Evolutionary conservation across 2,329 filamentous ascomycete species (phyloP), one percentile per base, ranked within the genome.

Genomic region (Neonectria hederae): DNA sequence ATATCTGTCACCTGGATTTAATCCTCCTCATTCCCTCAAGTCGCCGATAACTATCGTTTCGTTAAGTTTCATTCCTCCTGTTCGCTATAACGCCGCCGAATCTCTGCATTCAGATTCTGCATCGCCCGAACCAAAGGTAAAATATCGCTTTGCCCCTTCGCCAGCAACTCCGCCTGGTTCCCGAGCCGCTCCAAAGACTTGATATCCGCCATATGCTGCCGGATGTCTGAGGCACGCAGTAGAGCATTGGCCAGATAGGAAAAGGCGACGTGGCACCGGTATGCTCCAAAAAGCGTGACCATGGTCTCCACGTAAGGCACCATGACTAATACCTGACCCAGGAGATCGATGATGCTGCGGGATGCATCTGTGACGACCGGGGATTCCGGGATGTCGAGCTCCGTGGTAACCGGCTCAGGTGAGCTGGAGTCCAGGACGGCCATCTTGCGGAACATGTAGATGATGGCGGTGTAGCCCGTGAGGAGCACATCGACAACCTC

Each of bases 401-500:
- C 74, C 6, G 70, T 74, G 26, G 66, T 59, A 14, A 74, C 68
- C 4, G 72, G 73, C 2, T 62, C 62, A 1, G 74, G 75, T 4
- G 73, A 75, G n/a, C 59, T 72, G 1, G 71, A 70, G 52, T 73
- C 63, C 11, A 76, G 69, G 8, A 73, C 63, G 21, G 67, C 66
- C 65, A 73, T 72, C 52, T 77, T 78, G 51, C 76, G 73, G 21
- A 77, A 74, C 75, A 78, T 78, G 64, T 76, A 78, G 28, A 78
- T 72, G 52, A 77, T 71, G 55, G 69, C 74, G 4, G 73, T 76
- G 45, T 76, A 76, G 1, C 75, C 74, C 0, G 72, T 74, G 5
- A 78, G 58, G 5, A 74, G 65, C n/a, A 75, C 66, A 24, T 78
- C 76, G 11, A 63, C 67, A 1, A 76, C 66, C 4, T 69, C 60